These are phyloP conservation scores for Rutstroemia sp. DNA, from an alignment of 2,329 filamentous ascomycete species.

Conservation along the genomic window DNA sequence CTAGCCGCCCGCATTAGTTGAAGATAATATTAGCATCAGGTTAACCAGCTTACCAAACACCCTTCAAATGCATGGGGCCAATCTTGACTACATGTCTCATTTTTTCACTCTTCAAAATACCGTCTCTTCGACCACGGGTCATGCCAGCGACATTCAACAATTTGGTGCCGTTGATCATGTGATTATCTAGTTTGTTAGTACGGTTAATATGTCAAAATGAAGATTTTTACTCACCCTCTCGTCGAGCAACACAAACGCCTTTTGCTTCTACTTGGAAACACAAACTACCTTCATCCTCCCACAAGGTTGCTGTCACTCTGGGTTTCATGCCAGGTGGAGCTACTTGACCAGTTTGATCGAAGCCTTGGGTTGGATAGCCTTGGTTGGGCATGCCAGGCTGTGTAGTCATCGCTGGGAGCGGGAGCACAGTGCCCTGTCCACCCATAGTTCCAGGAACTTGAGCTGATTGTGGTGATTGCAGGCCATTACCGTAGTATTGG, in stretches of 20 bases:
- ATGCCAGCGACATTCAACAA: conserved; percentile 95
- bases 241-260: conserved; percentile 87
- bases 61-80: conserved; percentile 97
- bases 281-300: conserved; percentile 96
- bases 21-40: background rate
- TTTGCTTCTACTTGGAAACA: conserved; percentile 98
- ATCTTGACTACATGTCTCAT: conserved; percentile 96
- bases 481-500: conserved; percentile 69
- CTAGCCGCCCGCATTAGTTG: conserved; percentile 38
- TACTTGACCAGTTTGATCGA: conserved; percentile 85
- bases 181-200: conserved; percentile 60
- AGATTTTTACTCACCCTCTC: conserved; percentile 69
- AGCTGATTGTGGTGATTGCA: conserved; percentile 70
- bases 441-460: conserved; percentile 65
- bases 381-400: conserved; percentile 42
- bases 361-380: conserved; percentile 42
- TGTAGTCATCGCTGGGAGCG: conserved; percentile 49
- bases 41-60: conserved; percentile 72
- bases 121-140: conserved; percentile 91
- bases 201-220: background rate
- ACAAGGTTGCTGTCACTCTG: conserved; percentile 88
- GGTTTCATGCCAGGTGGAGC: conserved; percentile 94
- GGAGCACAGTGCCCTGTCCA: conserved; percentile 57
- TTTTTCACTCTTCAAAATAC: conserved; percentile 97
- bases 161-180: conserved; percentile 99